Evolutionary conservation across 176 grass and related monocot species (phyloP), one percentile per base, ranked within the genome.

Genomic region (Poa annua): DNA sequence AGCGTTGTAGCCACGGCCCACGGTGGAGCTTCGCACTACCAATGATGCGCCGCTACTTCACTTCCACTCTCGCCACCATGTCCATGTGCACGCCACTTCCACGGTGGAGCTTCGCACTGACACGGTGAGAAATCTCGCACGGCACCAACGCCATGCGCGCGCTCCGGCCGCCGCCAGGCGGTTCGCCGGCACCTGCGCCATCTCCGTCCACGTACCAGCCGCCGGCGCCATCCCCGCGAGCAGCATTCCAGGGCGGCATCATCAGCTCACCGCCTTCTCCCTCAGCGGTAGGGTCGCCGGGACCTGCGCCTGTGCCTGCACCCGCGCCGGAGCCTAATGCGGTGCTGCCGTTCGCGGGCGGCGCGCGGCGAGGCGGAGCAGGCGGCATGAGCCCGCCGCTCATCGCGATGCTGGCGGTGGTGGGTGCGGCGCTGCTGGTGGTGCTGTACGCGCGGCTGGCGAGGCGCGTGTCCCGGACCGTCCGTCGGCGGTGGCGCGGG

Each of bases 351-450:
- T 38, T 53, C 6, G 3, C 5, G 3, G 53, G 60, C 29, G 53
- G 60, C 29, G 72, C 48, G 34, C 19, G 59, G 39, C 49, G 74
- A 0, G 45, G 71, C 1, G 75, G 19, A 0, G 50, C 22, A 1
- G 19, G 19, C 41, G 38, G 88, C 76, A 83, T 95, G 75, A 95
- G 92, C 85, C 96, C 96, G 29, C 96, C 96, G 20, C 92, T 98
- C 19, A 98, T 98, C 78, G 96, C 96, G 65, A 98, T 98, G 96
- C 90, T 98, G 29, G 96, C 89, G 13, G 96, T 98, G 3, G 88
- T 98, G 7, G 89, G 96, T 8, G 92, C 96, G 34, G 96, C 96
- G 47, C 85, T 98, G 61, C 77, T 98, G n/a, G 92, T 98, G 79
- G 90, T 98, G 29, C 83, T 98, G n/a, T 98, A 98, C 83, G 93